phyloP scores from a whole-genome alignment of 2,329 filamentous ascomycete genomes.

The Phialophora tarda region DNA sequence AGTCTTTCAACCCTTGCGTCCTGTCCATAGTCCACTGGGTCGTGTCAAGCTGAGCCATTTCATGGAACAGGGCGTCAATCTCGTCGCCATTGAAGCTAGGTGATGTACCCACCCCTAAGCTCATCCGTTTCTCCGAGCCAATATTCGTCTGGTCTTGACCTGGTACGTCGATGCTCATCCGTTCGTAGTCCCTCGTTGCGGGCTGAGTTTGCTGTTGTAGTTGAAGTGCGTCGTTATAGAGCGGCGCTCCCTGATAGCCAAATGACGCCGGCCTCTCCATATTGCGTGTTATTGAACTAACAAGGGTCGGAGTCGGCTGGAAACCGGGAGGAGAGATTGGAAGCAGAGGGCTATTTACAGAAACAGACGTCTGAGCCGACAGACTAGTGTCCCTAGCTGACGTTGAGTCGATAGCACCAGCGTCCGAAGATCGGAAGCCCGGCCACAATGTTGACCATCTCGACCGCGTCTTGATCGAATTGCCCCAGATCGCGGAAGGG shows the following conservation, averaged over 20 bases:
- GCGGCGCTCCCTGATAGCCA: conserved; percentile 6
- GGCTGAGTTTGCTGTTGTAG: conserved; percentile 5
- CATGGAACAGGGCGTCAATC: conserved; percentile 53
- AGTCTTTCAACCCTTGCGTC: conserved; percentile 51
- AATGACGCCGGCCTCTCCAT: background rate
- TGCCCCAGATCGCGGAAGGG: conserved; percentile 7
- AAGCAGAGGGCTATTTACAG: conserved; percentile 2
- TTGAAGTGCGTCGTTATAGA: conserved; percentile 3
- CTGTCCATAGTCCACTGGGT: conserved; percentile 52
- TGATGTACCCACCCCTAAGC: conserved; percentile 26
- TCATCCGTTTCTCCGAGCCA: background rate
- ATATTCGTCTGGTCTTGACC: conserved; percentile 3
- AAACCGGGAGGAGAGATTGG: conserved; percentile 1
- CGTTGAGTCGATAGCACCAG: background rate
- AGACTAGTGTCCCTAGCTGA: background rate
- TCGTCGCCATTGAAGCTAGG: conserved; percentile 43
- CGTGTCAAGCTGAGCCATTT: conserved; percentile 53
- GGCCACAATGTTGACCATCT: conserved; percentile 26
- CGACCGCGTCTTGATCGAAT: background rate
- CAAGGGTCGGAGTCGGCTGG: background rate
- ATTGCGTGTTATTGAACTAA: background rate
- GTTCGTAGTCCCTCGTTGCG: conserved; percentile 19
- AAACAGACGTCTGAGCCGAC: background rate
- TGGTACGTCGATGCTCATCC: conserved; percentile 24
- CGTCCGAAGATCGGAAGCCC: conserved; percentile 3